Evolutionary conservation across 2,329 filamentous ascomycete species (phyloP).

Genomic region (Colletotrichum zoysiae): DNA sequence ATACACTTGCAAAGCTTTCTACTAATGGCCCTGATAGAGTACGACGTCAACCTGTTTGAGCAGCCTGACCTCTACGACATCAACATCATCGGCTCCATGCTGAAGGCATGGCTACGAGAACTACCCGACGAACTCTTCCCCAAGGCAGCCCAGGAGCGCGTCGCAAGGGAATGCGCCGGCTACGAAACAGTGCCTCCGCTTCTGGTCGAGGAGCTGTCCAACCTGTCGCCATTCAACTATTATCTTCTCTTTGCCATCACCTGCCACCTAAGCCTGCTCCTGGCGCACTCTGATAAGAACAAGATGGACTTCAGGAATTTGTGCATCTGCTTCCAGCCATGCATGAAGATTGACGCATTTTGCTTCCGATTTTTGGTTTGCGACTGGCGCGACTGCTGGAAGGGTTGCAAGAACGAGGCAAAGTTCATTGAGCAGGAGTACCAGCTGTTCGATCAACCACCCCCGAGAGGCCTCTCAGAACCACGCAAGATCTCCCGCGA

Average conservation of each 20-base stretch:
- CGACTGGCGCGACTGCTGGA: conserved; percentile 97
- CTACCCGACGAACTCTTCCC: conserved; percentile 96
- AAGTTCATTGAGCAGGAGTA: conserved; percentile 81
- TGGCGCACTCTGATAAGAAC: conserved; percentile 94
- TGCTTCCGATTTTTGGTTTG: conserved; percentile 96
- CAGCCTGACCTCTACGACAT: conserved; percentile 93
- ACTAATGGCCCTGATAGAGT: conserved; percentile 63
- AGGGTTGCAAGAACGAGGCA: conserved; percentile 92
- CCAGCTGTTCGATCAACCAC: conserved; percentile 68
- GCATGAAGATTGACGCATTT: conserved; percentile 94
- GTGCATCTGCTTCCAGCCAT: conserved; percentile 97
- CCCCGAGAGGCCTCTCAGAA: conserved; percentile 63
- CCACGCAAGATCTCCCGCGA: conserved; percentile 44
- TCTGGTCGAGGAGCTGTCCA: conserved; percentile 91
- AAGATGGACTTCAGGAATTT: conserved; percentile 98
- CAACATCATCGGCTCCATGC: conserved; percentile 95
- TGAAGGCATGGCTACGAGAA: conserved; percentile 95
- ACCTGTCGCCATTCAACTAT: conserved; percentile 96
- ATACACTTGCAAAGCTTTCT: conserved; percentile 46
- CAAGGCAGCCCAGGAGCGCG: conserved; percentile 82
- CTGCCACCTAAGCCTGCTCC: conserved; percentile 90
- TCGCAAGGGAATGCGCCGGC: conserved; percentile 83
- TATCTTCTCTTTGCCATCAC: conserved; percentile 98
- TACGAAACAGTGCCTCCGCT: conserved; percentile 85
- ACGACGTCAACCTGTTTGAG: conserved; percentile 90